These are phyloP conservation scores for Mortierella sp. DNA, from an alignment of 371 early-diverging fungal species.

Conservation along the genomic window DNA sequence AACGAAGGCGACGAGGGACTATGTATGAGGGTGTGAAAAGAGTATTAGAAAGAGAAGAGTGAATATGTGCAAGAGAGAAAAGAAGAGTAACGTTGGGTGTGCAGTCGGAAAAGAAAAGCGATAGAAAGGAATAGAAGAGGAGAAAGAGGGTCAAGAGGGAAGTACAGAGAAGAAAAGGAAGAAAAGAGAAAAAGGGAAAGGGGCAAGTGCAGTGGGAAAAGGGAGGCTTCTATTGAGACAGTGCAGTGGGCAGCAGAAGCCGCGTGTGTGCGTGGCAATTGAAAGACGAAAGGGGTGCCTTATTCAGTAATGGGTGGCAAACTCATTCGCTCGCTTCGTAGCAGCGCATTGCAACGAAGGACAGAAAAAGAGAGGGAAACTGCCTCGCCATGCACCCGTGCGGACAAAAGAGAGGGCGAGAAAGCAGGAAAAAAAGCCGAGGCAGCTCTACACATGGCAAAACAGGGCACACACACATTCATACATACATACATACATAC, in stretches of 20 bases:
- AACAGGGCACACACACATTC: too few species aligned
- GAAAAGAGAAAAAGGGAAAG: not conserved
- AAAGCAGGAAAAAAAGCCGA: too few species aligned
- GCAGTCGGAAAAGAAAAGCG: not conserved
- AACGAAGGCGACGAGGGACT: not conserved
- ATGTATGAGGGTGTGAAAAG: constrained; percentile 1
- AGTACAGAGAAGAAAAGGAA: not conserved
- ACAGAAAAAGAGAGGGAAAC: not conserved
- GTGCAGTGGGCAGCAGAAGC: not conserved
- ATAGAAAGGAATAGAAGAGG: not conserved
- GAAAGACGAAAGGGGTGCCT: not conserved
- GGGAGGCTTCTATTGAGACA: not conserved
- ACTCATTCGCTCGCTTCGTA: too few species aligned
- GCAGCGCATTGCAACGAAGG: not conserved
- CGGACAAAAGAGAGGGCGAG: too few species aligned
- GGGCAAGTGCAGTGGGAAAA: not conserved
- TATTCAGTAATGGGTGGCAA: too few species aligned
- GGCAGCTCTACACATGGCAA: too few species aligned
- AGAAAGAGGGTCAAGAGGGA: not conserved
- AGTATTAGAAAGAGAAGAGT: not conserved
- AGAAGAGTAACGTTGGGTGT: not conserved
- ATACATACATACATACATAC: too few species aligned
- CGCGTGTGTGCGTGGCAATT: not conserved
- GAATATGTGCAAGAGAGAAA: not conserved
- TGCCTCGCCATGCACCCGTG: too few species aligned